A percentile compares a stretch with the other conserved stretches of the same genome.
Conservation (phyloP, 192 early-diverging fungal species). For the Anaeromyces robustus region DNA sequence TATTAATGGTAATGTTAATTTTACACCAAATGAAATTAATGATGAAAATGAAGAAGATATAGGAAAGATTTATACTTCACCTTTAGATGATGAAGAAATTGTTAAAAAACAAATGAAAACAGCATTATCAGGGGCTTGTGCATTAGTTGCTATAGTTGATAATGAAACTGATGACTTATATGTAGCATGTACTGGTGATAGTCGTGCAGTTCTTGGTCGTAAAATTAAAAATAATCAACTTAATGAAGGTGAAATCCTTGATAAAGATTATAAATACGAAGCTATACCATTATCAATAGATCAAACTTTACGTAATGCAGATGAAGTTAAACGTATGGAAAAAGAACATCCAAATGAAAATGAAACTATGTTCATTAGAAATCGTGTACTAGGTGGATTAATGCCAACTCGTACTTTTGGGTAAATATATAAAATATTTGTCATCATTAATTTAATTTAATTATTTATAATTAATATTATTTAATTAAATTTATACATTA, state of each 20-base stretch:
- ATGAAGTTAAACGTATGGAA: constrained; percentile 31
- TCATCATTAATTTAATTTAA: no score
- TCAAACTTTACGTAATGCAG: constrained; percentile 34
- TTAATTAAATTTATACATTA: no score
- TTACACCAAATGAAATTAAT: not conserved
- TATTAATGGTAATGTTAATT: not conserved
- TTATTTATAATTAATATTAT: no score
- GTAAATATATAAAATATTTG: no score
- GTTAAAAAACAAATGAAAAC: not conserved
- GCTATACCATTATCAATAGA: constrained; percentile 42
- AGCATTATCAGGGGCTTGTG: not conserved
- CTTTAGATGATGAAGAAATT: not conserved
- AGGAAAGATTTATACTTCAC: not conserved
- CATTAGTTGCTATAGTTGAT: constrained; percentile 1
- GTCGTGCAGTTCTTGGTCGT: not conserved
- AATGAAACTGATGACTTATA: not conserved
- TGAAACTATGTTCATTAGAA: constrained; percentile 25
- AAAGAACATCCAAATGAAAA: constrained; percentile 61
- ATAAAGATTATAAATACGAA: constrained; percentile 24
- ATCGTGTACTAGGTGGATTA: constrained; percentile 39
- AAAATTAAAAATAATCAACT: not conserved
- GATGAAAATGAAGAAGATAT: not conserved
- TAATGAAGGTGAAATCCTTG: constrained; percentile 3
- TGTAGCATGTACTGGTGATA: constrained; percentile 1
- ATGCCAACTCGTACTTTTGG: constrained; percentile 8